phyloP scores from a whole-genome alignment of 768 basidiomycete species.

The Russula sp. region DNA sequence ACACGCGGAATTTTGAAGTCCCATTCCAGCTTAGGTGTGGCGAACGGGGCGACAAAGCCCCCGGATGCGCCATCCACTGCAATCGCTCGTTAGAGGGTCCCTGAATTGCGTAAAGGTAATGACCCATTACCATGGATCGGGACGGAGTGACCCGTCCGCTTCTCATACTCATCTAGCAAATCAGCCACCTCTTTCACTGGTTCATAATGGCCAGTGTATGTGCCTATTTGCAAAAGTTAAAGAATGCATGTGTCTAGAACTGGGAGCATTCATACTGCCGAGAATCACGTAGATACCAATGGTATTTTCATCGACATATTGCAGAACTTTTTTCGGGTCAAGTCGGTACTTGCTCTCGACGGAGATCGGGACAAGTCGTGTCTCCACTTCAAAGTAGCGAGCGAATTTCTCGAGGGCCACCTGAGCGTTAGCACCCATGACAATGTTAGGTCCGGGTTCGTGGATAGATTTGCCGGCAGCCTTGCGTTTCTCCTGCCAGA shows the following conservation, averaged over 20 bases:
- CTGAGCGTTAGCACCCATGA: conserved; percentile 64
- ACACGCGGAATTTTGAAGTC: conserved; percentile 56
- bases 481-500: conserved; percentile 64
- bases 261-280: conserved; percentile 33
- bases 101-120: background rate
- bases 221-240: conserved; percentile 24
- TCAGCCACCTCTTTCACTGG: conserved; percentile 81
- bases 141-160: conserved; percentile 35
- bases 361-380: conserved; percentile 54
- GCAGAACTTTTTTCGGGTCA: conserved; percentile 56
- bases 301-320: conserved; percentile 63
- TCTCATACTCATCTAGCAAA: conserved; percentile 54
- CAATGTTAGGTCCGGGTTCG: conserved; percentile 57
- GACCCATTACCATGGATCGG: conserved; percentile 33
- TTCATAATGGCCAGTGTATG: conserved; percentile 57
- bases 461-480: conserved; percentile 57
- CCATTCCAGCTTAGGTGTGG: conserved; percentile 45
- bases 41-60: conserved; percentile 58
- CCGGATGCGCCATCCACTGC: conserved; percentile 53
- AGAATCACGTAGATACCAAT: conserved; percentile 62
- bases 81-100: conserved; percentile 8
- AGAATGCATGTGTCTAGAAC: background rate
- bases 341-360: conserved; percentile 72
- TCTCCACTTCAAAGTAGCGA: conserved; percentile 60
- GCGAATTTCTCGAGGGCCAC: conserved; percentile 68